Conservation (phyloP, 768 basidiomycete genomes). For the Infundibulicybe gibba region DNA sequence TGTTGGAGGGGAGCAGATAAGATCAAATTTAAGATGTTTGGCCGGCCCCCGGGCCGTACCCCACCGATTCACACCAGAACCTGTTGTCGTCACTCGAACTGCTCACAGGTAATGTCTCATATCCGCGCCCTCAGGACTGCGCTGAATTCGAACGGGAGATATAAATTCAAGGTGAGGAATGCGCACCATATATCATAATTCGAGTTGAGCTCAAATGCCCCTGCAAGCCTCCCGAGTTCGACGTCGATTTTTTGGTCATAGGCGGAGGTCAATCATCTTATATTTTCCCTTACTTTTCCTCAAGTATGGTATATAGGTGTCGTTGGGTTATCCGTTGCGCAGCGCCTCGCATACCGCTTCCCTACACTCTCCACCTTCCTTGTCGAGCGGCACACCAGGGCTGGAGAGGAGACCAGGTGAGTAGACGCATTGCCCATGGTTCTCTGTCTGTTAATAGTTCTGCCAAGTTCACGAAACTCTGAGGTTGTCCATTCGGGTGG, state of each 20-base stretch:
- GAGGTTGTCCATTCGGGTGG: constrained; percentile 92
- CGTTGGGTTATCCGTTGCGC: constrained; percentile 84
- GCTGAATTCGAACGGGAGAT: constrained; percentile 57
- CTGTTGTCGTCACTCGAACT: background rate
- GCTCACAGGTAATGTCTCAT: constrained; percentile 20
- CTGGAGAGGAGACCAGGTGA: constrained; percentile 85
- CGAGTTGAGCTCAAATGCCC: background rate
- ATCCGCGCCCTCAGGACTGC: constrained; percentile 54
- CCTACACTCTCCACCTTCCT: constrained; percentile 72
- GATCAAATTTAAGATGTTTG: too few species aligned
- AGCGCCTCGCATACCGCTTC: constrained; percentile 61
- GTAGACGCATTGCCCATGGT: background rate
- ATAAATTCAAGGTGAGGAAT: constrained; percentile 53
- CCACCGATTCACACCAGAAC: too few species aligned
- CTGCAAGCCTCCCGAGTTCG: constrained; percentile 57
- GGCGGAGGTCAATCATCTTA: constrained; percentile 69
- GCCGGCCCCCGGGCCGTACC: too few species aligned
- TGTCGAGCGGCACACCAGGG: constrained; percentile 69
- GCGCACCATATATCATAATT: background rate
- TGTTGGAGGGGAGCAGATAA: background rate
- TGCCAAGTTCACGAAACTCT: constrained; percentile 79
- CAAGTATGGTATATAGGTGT: constrained; percentile 45
- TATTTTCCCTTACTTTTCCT: background rate
- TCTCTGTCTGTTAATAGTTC: constrained; percentile 1
- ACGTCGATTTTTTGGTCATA: constrained; percentile 81